Percentiles rank a stretch among this genome's conserved stretches.
phyloP scores from a whole-genome alignment of 768 basidiomycete species.

The Phaeotremella fagi region DNA sequence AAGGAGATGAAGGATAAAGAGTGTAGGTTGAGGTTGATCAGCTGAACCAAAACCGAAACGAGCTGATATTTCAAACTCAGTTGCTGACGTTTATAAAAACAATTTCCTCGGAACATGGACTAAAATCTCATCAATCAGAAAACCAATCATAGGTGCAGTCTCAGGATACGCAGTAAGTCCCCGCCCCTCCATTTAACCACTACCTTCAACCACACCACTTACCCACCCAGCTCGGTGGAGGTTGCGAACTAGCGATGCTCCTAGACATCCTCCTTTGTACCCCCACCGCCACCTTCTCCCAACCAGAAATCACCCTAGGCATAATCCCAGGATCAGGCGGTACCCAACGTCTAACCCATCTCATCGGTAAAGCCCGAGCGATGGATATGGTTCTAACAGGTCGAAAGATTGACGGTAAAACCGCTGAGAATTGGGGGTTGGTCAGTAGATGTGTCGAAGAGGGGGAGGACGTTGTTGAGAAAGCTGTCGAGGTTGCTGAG shows the following conservation, averaged over 20 bases:
- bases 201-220: not conserved
- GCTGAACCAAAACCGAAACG: not conserved
- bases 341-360: conserved; percentile 77
- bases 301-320: conserved; percentile 93
- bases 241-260: conserved; percentile 86
- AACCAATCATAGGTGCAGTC: conserved; percentile 94
- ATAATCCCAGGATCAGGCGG: conserved; percentile 93
- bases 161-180: conserved; percentile 74
- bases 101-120: conserved; percentile 82
- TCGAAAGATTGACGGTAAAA: conserved; percentile 68
- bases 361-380: conserved; percentile 84
- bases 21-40: conserved; percentile 55
- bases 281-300: conserved; percentile 84
- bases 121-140: conserved; percentile 64
- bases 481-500: conserved; percentile 74
- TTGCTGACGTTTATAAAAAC: conserved; percentile 77
- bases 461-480: conserved; percentile 72
- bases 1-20: conserved; percentile 98
- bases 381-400: conserved; percentile 95
- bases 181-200: not conserved
- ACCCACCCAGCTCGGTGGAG: conserved; percentile 77
- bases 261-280: conserved; percentile 89
- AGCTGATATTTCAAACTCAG: too few species aligned
- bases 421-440: conserved; percentile 83
- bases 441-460: conserved; percentile 74